Evolutionary conservation across 768 basidiomycete genomes (phyloP).

Genomic region (Cystobasidium tubakii): DNA sequence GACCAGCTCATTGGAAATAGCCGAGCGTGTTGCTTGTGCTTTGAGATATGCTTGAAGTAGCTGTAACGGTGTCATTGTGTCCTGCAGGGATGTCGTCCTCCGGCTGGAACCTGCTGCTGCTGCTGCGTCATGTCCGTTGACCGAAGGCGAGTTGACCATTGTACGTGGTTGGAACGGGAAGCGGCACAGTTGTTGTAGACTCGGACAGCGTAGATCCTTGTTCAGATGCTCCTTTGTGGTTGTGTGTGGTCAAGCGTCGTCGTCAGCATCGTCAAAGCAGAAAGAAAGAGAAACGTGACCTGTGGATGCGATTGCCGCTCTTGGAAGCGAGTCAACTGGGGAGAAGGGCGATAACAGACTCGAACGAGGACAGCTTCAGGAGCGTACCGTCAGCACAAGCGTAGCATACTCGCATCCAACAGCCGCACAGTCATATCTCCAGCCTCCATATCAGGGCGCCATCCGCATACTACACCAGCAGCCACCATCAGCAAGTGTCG

Average conservation of each 20-base stretch:
- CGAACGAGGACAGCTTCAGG: too few relatives aligned
- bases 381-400: too few relatives aligned
- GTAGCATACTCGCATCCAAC: too few relatives aligned
- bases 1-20: conserved; percentile 21
- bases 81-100: background rate
- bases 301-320: background rate
- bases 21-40: conserved; percentile 20
- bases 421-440: too few relatives aligned
- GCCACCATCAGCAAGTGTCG: background rate
- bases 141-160: background rate
- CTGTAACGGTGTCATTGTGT: background rate
- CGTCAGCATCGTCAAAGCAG: background rate
- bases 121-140: background rate
- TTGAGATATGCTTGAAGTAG: conserved; percentile 18
- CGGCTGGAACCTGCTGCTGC: too few relatives aligned
- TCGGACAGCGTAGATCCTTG: background rate
- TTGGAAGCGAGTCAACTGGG: background rate
- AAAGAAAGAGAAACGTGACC: conserved; percentile 11
- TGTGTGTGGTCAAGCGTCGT: background rate
- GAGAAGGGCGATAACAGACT: background rate
- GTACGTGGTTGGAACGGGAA: background rate
- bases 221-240: background rate
- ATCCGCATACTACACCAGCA: too few relatives aligned
- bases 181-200: background rate
- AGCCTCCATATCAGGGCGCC: too few relatives aligned